A percentile compares a stretch with the other conserved stretches of the same genome.
Evolutionary conservation across 352 stramenopile genomes (phyloP).

Genomic region (Pythium chondricola): DNA sequence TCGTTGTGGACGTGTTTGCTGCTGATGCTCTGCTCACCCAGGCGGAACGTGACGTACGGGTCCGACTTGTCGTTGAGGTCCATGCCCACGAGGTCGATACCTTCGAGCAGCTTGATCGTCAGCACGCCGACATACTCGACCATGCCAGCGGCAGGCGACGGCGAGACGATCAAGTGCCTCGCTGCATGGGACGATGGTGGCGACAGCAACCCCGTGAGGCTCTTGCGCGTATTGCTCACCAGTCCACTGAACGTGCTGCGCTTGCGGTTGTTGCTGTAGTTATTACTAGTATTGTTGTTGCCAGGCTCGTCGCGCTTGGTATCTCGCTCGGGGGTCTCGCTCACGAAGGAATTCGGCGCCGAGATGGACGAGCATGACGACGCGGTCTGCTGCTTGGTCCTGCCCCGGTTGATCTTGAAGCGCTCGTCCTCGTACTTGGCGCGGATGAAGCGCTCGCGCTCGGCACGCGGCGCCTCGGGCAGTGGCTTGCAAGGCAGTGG

Average conservation of each 20-base stretch:
- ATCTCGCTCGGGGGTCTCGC: constrained; percentile 22
- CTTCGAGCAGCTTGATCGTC: constrained; percentile 63
- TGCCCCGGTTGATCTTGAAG: constrained; percentile 26
- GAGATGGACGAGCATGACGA: constrained; percentile 8
- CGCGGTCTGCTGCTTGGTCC: constrained; percentile 10
- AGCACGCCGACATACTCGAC: constrained; percentile 80
- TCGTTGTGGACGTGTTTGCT: constrained; percentile 65
- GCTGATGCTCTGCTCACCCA: constrained; percentile 66
- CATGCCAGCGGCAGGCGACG: constrained; percentile 35
- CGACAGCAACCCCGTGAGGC: constrained; percentile 8
- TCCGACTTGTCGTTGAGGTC: constrained; percentile 78
- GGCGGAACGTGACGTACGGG: constrained; percentile 68
- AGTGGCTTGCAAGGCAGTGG: no score
- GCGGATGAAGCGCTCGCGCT: constrained; percentile 67
- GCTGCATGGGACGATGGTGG: background rate
- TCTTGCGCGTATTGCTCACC: constrained; percentile 8
- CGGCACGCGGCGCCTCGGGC: constrained; percentile 29
- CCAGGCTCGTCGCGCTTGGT: background rate
- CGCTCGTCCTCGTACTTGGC: constrained; percentile 62
- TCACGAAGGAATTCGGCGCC: constrained; percentile 50
- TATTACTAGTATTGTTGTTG: background rate
- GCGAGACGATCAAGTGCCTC: background rate
- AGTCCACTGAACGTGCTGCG: constrained; percentile 13
- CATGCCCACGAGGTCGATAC: constrained; percentile 51
- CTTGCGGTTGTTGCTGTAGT: constrained; percentile 5